These are phyloP conservation scores for Verticillium nubilum DNA, from an alignment of 2,329 filamentous ascomycete genomes.

Conservation along the genomic window DNA sequence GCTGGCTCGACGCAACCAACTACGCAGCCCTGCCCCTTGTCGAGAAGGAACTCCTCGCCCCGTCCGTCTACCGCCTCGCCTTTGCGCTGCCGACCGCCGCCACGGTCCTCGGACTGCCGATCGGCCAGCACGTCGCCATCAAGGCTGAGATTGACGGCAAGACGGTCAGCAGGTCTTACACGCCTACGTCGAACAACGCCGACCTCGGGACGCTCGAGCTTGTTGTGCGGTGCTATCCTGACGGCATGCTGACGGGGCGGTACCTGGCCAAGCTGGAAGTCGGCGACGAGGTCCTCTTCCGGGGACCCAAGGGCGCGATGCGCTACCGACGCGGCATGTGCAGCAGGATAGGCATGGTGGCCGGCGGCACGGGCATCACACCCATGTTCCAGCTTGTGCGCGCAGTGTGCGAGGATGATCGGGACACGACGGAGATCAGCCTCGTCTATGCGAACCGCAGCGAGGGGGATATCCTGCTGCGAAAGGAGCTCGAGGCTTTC, in stretches of 20 bases:
- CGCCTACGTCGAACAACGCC: conserved; percentile 44
- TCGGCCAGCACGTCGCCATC: conserved; percentile 52
- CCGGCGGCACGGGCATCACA: conserved; percentile 32
- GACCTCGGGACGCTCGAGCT: conserved; percentile 45
- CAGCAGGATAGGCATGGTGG: conserved; percentile 48
- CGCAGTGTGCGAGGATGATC: conserved; percentile 56
- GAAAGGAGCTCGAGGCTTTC: conserved; percentile 49
- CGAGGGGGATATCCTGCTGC: conserved; percentile 55
- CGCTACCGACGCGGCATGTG: conserved; percentile 36
- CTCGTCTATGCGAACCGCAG: conserved; percentile 54
- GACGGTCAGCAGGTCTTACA: conserved; percentile 46
- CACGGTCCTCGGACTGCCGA: conserved; percentile 47
- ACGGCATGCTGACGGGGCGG: conserved; percentile 42
- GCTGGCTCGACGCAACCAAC: conserved; percentile 42
- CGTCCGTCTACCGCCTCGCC: conserved; percentile 38
- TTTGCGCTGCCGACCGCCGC: conserved; percentile 40
- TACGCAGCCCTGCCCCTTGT: conserved; percentile 41
- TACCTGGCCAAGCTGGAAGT: conserved; percentile 41
- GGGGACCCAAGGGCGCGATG: conserved; percentile 54
- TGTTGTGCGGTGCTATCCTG: conserved; percentile 44
- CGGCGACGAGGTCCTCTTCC: conserved; percentile 44
- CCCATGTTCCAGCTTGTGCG: conserved; percentile 49
- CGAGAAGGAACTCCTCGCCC: conserved; percentile 31
- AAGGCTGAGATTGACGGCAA: conserved; percentile 39
- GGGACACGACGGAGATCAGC: conserved; percentile 46